phyloP scores from a whole-genome alignment of 208 protist species.

The Lotmaria passim region DNA sequence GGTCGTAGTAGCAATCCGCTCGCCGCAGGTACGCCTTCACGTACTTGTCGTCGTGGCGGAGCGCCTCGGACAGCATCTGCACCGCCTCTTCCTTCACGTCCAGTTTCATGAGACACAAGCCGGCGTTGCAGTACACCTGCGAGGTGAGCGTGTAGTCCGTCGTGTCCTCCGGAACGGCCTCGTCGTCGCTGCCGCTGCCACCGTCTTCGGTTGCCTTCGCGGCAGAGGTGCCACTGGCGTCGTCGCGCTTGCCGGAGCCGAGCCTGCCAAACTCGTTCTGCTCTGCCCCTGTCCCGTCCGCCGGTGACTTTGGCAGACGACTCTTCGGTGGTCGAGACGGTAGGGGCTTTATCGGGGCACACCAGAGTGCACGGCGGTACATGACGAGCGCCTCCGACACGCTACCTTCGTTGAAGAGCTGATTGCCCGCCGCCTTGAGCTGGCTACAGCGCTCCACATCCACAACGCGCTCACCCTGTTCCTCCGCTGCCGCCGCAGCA shows the following conservation, averaged over 20 bases:
- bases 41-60: constrained; percentile 84
- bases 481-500: background rate
- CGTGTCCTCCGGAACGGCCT: constrained; percentile 34
- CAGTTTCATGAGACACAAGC: constrained; percentile 76
- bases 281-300: background rate
- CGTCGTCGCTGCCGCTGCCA: constrained; percentile 15
- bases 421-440: constrained; percentile 78
- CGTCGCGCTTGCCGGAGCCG: background rate
- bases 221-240: background rate
- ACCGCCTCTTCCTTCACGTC: constrained; percentile 78
- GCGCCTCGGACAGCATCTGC: constrained; percentile 77
- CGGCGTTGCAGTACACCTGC: constrained; percentile 89
- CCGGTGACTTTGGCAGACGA: background rate
- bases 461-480: constrained; percentile 26
- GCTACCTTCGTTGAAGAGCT: constrained; percentile 54
- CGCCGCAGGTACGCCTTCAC: constrained; percentile 86
- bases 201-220: constrained; percentile 2
- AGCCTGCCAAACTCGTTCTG: background rate
- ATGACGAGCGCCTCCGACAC: constrained; percentile 68
- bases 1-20: constrained; percentile 88
- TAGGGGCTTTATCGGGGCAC: constrained; percentile 66
- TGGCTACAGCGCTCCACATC: constrained; percentile 59
- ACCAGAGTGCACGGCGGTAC: constrained; percentile 69
- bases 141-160: constrained; percentile 84
- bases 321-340: constrained; percentile 17